Evolutionary conservation across 331 rosid species (phyloP).

Genomic region (Erythrophleum ivorense): DNA sequence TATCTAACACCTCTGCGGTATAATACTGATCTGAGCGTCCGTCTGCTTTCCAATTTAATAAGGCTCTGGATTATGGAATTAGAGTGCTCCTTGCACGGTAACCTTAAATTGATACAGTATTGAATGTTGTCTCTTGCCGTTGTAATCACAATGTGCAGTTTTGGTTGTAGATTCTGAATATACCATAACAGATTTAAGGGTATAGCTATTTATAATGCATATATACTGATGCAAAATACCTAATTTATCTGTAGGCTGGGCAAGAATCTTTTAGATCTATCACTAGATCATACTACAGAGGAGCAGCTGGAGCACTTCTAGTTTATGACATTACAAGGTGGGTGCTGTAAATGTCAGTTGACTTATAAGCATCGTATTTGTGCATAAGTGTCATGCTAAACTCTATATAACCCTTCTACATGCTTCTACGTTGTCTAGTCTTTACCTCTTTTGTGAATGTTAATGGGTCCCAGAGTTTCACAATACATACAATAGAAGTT

Average conservation of each 20-base stretch:
- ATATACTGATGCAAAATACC: constrained; percentile 29
- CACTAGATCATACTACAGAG: constrained; percentile 93
- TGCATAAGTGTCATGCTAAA: constrained; percentile 7
- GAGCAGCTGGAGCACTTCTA: constrained; percentile 96
- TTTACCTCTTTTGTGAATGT: background rate
- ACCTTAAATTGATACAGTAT: background rate
- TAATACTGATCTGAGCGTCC: background rate
- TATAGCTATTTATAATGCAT: constrained; percentile 21
- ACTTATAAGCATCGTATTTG: background rate
- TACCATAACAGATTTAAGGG: background rate
- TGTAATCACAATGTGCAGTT: background rate
- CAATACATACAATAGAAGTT: background rate
- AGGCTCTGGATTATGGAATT: constrained; percentile 18
- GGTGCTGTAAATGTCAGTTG: constrained; percentile 31
- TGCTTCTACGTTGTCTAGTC: constrained; percentile 19
- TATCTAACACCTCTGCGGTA: background rate
- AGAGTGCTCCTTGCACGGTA: constrained; percentile 12
- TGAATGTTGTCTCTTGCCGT: constrained; percentile 8
- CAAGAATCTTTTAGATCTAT: constrained; percentile 97
- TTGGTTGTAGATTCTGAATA: constrained; percentile 10
- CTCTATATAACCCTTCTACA: constrained; percentile 17
- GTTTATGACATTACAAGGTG: constrained; percentile 97
- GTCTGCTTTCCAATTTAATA: background rate
- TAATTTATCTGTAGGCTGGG: constrained; percentile 73
- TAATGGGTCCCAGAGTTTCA: background rate